Evolutionary conservation across 2,329 filamentous ascomycete species (phyloP).

Genomic region (Aureobasidium leucospermi): DNA sequence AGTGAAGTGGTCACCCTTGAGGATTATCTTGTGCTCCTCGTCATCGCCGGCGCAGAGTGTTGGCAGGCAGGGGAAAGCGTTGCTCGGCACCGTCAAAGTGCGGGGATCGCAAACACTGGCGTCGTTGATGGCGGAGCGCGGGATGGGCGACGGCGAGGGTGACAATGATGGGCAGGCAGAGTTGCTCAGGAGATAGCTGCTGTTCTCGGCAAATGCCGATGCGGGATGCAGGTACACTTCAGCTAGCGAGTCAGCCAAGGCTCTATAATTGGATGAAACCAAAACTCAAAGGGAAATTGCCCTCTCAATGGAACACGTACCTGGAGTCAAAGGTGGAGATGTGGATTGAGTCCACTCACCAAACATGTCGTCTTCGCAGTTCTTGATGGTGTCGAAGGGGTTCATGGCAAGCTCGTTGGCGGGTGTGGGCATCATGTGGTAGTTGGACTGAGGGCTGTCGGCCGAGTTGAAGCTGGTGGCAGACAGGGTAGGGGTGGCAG

Average conservation of each 20-base stretch:
- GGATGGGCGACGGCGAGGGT: constrained; percentile 75
- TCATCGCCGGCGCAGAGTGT: constrained; percentile 52
- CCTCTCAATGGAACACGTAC: constrained; percentile 48
- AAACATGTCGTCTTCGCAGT: constrained; percentile 61
- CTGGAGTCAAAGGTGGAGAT: constrained; percentile 84
- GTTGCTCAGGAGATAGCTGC: constrained; percentile 64
- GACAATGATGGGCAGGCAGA: constrained; percentile 76
- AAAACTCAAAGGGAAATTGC: background rate
- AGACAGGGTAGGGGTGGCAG: constrained; percentile 80
- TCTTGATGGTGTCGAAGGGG: constrained; percentile 62
- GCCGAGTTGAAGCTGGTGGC: constrained; percentile 77
- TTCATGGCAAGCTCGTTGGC: constrained; percentile 73
- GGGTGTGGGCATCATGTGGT: constrained; percentile 73
- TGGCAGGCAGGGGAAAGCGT: constrained; percentile 54
- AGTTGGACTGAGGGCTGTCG: constrained; percentile 73
- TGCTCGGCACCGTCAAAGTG: constrained; percentile 66
- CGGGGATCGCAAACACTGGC: constrained; percentile 77
- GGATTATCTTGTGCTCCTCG: constrained; percentile 33
- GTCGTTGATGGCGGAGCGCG: constrained; percentile 54
- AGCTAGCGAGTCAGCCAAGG: constrained; percentile 14
- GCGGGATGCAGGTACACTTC: constrained; percentile 60
- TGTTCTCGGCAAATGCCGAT: constrained; percentile 47
- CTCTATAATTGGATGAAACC: constrained; percentile 8
- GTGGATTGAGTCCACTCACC: constrained; percentile 69
- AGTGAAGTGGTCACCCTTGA: constrained; percentile 37